phyloP scores from a whole-genome alignment of 2,329 filamentous ascomycete species.

The Aspergillus costaricaensis region DNA sequence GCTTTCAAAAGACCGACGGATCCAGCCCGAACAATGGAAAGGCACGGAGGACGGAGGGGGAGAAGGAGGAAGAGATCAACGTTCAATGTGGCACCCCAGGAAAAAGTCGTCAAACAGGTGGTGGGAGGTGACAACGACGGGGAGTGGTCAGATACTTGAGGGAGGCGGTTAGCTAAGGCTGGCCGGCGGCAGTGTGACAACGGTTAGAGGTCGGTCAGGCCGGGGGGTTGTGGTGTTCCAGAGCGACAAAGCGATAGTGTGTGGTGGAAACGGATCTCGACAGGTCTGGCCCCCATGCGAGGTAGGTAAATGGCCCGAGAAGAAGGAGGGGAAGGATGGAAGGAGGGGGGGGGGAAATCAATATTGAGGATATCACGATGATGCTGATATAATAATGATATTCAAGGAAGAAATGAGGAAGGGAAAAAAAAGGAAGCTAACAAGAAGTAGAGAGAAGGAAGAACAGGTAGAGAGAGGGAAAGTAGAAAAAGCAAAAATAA shows the following conservation, averaged over 20 bases:
- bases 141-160: constrained; percentile 23
- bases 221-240: constrained; percentile 3
- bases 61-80: constrained; percentile 9
- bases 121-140: constrained; percentile 15
- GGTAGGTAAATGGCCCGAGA: constrained; percentile 25
- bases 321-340: constrained; percentile 11
- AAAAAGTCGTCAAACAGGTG: constrained; percentile 17
- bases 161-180: constrained; percentile 29
- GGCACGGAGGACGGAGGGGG: constrained; percentile 10
- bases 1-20: constrained; percentile 4
- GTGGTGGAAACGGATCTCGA: constrained; percentile 22
- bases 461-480: constrained; percentile 19
- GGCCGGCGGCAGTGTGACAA: constrained; percentile 29
- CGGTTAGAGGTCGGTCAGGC: constrained; percentile 25
- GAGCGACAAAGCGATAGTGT: constrained; percentile 19
- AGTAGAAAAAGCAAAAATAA: constrained; percentile 13
- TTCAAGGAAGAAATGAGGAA: constrained; percentile 1
- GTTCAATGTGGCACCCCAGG: constrained; percentile 12
- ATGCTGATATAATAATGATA: not conserved
- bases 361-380: not conserved
- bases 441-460: constrained; percentile 11
- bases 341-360: constrained; percentile 19
- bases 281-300: constrained; percentile 20
- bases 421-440: constrained; percentile 1
- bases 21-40: constrained; percentile 12